Evolutionary conservation across 768 basidiomycete species (phyloP).

Genomic region (Mycena galericulata): DNA sequence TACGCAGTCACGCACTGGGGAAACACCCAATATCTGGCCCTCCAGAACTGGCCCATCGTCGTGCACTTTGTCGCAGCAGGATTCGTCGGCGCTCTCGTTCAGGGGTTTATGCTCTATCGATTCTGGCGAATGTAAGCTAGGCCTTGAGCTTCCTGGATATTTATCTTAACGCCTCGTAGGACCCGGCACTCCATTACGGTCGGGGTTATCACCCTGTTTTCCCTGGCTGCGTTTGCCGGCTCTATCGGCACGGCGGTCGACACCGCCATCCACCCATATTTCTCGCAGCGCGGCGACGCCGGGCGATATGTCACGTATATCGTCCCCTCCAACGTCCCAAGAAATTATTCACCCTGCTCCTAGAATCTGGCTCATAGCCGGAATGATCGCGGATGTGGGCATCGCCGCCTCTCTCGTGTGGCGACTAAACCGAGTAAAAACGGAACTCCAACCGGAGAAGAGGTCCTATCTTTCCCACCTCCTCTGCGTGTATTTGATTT

Average conservation of each 20-base stretch:
- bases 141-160: background rate
- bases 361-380: slow-evolving; percentile 17
- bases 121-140: slow-evolving; percentile 16
- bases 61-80: slow-evolving; percentile 13
- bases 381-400: slow-evolving; percentile 13
- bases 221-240: slow-evolving; percentile 7
- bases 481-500: background rate
- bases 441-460: background rate
- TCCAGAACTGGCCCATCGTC: slow-evolving; percentile 14
- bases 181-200: slow-evolving; percentile 16
- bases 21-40: background rate
- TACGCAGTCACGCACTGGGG: slow-evolving; percentile 18
- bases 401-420: slow-evolving; percentile 10
- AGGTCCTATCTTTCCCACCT: background rate
- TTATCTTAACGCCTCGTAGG: background rate
- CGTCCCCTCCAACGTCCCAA: background rate
- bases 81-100: slow-evolving; percentile 3
- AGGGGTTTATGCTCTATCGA: slow-evolving; percentile 15
- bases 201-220: slow-evolving; percentile 5
- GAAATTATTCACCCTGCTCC: background rate
- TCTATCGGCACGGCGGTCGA: slow-evolving; percentile 19
- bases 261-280: background rate
- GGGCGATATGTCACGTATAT: slow-evolving; percentile 1
- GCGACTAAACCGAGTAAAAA: slow-evolving; percentile 15
- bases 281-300: slow-evolving; percentile 5